phyloP scores from a whole-genome alignment of 176 grass and related monocot genomes.

The Phoenix roebelenii region DNA sequence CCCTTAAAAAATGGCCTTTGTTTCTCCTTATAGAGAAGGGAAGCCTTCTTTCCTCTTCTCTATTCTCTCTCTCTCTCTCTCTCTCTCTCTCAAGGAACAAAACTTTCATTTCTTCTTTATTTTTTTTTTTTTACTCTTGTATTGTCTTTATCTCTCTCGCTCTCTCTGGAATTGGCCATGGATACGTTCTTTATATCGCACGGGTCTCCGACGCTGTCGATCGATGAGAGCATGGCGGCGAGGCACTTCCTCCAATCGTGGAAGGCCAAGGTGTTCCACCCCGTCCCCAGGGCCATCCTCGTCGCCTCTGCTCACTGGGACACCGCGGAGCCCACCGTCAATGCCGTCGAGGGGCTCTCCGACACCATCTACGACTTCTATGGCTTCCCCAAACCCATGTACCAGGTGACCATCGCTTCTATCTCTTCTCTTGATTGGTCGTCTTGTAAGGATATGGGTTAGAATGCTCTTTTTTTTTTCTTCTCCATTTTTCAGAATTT shows the following conservation, averaged over 20 bases:
- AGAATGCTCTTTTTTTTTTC: neutral
- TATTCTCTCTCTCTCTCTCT: too few relatives aligned
- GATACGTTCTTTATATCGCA: slow-evolving; percentile 38
- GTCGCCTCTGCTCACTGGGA: slow-evolving; percentile 22
- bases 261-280: slow-evolving; percentile 5
- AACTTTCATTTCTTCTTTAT: too few relatives aligned
- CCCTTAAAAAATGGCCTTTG: too few relatives aligned
- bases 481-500: neutral
- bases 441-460: neutral
- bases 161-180: slow-evolving; percentile 9
- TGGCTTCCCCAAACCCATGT: slow-evolving; percentile 20
- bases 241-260: slow-evolving; percentile 24
- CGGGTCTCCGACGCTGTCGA: slow-evolving; percentile 15
- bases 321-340: neutral
- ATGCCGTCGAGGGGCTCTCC: slow-evolving; percentile 6
- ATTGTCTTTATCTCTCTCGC: neutral
- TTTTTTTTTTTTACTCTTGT: too few relatives aligned
- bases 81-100: too few relatives aligned
- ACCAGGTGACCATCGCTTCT: neutral
- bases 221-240: slow-evolving; percentile 17
- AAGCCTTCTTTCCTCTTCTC: too few relatives aligned
- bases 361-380: slow-evolving; percentile 30
- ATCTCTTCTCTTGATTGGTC: neutral
- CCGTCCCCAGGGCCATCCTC: slow-evolving; percentile 17
- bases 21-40: too few relatives aligned